Evolutionary conservation across 129 eudicot genomes (phyloP), one percentile per base, ranked within the genome.

Genomic region (Saussurea involucrata): DNA sequence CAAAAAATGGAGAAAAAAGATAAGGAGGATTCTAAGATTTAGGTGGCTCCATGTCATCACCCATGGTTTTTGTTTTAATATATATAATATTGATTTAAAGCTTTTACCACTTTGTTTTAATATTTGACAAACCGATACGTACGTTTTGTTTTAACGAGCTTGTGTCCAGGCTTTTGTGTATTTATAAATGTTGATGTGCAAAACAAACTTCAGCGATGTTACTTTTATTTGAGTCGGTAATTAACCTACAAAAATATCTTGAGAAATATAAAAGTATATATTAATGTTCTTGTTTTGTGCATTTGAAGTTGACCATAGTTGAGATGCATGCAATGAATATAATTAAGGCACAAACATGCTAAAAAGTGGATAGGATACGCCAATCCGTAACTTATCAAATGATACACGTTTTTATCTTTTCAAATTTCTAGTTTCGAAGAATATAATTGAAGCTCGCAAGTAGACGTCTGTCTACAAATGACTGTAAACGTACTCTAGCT

Each of bases 301-400:
- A 27, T 27, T 27, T 27, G 29, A 27, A 27, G 29, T 27, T 27
- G 29, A 27, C 3, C 29, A 3, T 27, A 27, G 29, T 27, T 27
- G 29, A 27, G 29, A 27, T 27, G 29, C n/a, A n/a, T 27, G 29
- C 29, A 27, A 27, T 27, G 1, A 27, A 27, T 27, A 27, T 27
- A 27, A 27, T 27, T 27, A 27, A 27, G 29, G 29, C 29, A 27
- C 71, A 25, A 70, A 71, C 24, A 10, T 42, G 66, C 64, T 32
- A 63, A 73, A 55, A 73, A 73, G 74, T 53, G 65, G 74, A 80
- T 80, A 24, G n/a, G 83, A 66, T 73, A 55, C 69, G 33, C 49
- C 68, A 66, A 29, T 73, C 83, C 68, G 24, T 65, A 80, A 66
- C 61, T 80, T 37, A 33, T 53, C 63, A 80, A 73, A 66, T 63